Base-by-base conservation (phyloP, 805 yeast species). In the Wickerhamiella parazyma region DNA sequence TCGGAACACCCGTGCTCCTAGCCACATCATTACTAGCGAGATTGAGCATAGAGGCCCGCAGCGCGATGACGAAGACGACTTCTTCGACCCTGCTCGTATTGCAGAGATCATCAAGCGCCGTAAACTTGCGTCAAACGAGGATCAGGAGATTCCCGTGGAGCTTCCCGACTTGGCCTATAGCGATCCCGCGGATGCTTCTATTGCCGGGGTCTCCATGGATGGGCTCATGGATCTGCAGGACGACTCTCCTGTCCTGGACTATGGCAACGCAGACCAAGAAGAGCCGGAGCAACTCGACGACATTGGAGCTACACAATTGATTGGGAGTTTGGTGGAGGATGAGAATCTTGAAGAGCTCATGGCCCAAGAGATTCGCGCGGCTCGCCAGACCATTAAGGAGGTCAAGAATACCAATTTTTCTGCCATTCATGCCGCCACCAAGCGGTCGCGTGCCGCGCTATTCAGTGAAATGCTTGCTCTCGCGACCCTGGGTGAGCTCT, bases 301-400 rank as follows among this genome's bases (percentile, higher is more conserved):
- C 14, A 22, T 19, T 19, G 39, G 31, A 14, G 14, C 29, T 7
- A 33, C 38, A 14, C 38, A 40, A 22, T 26, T 40, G 4, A 33
- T 40, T 19, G 37, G 33, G 6, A 24, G 34, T 14, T 14, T 40
- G n/a, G 33, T 28, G 14, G 43, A 40, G 33, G 29, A 33, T 4
- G 43, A 33, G 4, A 33, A 24, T 24, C 43, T 40, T 11, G 43
- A 40, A 18, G 38, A 40, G 12, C 25, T 40, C 18, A 40, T 40
- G 43, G 43, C 43, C 16, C 43, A 40, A 22, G 43, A 40, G 26
- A 33, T 40, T 17, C 38, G 31, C 16, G 19, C 38, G 6, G 43
- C 43, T 4, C 37, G 42, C 21, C 42, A 19, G 5, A 14, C 36
- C 5, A 20, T 39, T 12, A 29, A 31, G 17, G 22, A 31, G 6